Evolutionary conservation across 306 rosid genomes (phyloP), one percentile per base, ranked within the genome.

Genomic region (Trifolium pratense): DNA sequence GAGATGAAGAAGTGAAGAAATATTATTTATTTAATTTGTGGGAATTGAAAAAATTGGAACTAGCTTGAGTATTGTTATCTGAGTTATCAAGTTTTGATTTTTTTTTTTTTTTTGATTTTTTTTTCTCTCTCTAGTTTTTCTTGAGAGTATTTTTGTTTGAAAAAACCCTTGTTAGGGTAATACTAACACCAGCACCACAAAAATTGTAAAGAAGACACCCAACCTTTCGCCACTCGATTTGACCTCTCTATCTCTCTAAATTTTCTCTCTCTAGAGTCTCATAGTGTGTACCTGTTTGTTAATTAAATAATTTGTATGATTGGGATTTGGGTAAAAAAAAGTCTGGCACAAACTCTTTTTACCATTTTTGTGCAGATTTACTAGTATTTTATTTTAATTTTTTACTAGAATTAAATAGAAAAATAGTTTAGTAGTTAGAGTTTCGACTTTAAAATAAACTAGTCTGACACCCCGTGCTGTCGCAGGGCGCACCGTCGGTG

Each of bases 151-250:
- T 18, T 53, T 53, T 52, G 59, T 52, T 52, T 26, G 66, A 59
- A 59, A 87, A 85, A 59, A 15, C 18, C 85, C 88, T 85, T 85
- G 73, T 46, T 68, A 74, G 85, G 85, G 85, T 77, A 75, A 82
- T 31, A 43, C 55, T 75, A 73, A 8, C 62, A 68, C 80, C 84
- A 87, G 86, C 87, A 88, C 93, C 86, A 85, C 87, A 86, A 59
- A 82, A 85, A 84, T 25, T 74, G 71, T 80, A 74, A 74, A 59
- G 77, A 80, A 74, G 80, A 85, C 85, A 76, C 87, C 87, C 84
- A 65, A 81, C 94, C 91, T 86, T 88, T 86, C 86, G 88, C 95
- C 90, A 81, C 91, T 84, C 74, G 87, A 93, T 89, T 93, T 93
- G 92, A 93, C 96, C 89, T 25, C 75, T 48, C 82, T 61, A 48